Evolutionary conservation across 2,329 filamentous ascomycete species (phyloP).

Genomic region (Monosporascus sp.): DNA sequence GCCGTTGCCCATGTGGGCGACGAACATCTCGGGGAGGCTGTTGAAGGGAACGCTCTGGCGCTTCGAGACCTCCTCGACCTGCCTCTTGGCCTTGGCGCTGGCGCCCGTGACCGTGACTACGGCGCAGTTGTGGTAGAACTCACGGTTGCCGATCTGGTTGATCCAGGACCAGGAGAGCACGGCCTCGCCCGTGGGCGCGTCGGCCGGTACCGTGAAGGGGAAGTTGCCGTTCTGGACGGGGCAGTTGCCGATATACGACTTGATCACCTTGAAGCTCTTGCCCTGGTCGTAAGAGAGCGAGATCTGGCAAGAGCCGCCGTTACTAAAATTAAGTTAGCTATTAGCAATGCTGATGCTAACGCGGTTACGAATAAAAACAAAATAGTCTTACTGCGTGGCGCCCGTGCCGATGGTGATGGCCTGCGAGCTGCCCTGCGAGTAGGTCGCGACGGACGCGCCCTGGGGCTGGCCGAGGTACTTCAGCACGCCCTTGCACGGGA

Average conservation of each 20-base stretch:
- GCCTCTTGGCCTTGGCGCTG: conserved; percentile 20
- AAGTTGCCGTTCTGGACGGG: conserved; percentile 45
- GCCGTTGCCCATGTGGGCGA: conserved; percentile 59
- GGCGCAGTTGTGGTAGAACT: conserved; percentile 87
- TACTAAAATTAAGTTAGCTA: too few species aligned
- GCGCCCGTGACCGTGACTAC: conserved; percentile 54
- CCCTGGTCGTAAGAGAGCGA: conserved; percentile 70
- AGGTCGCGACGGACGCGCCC: conserved; percentile 54
- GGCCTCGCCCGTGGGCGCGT: conserved; percentile 53
- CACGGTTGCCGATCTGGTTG: conserved; percentile 70
- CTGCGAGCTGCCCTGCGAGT: conserved; percentile 56
- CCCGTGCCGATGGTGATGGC: conserved; percentile 60
- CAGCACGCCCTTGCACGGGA: conserved; percentile 68
- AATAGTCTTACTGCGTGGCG: conserved; percentile 41
- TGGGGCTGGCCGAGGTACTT: conserved; percentile 41
- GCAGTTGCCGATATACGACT: conserved; percentile 28
- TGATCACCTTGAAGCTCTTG: conserved; percentile 59
- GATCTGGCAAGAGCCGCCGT: conserved; percentile 71
- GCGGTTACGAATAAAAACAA: too few species aligned
- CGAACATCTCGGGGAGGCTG: conserved; percentile 61
- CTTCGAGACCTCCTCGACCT: conserved; percentile 16
- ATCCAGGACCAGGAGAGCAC: conserved; percentile 75
- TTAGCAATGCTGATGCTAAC: too few species aligned
- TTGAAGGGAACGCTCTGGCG: conserved; percentile 39
- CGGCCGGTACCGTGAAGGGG: conserved; percentile 60